Evolutionary conservation across 306 rosid genomes (phyloP).

Genomic region (apple (Malus domestica)): ASM211411v1 NC_041799.1:2060501-2061000

Average conservation of each 20-base stretch:
- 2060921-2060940: neutral
- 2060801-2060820: too few relatives aligned
- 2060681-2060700: conserved; percentile 24
- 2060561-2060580: neutral
- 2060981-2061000: too few relatives aligned
- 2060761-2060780: too few relatives aligned
- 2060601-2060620: too few relatives aligned
- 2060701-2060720: conserved; percentile 41
- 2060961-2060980: neutral
- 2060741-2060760: neutral
- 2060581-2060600: too few relatives aligned
- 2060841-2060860: neutral
- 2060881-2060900: neutral
- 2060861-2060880: neutral
- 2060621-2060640: too few relatives aligned
- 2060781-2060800: too few relatives aligned
- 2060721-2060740: conserved; percentile 36
- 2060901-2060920: neutral
- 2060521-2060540: neutral
- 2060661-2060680: conserved; percentile 40
- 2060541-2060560: neutral
- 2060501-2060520: neutral
- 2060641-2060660: conserved; percentile 27
- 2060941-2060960: neutral
- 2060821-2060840: too few relatives aligned